Conservation (phyloP, 495 filamentous ascomycete genomes). For the Aspergillus asperescens region DNA sequence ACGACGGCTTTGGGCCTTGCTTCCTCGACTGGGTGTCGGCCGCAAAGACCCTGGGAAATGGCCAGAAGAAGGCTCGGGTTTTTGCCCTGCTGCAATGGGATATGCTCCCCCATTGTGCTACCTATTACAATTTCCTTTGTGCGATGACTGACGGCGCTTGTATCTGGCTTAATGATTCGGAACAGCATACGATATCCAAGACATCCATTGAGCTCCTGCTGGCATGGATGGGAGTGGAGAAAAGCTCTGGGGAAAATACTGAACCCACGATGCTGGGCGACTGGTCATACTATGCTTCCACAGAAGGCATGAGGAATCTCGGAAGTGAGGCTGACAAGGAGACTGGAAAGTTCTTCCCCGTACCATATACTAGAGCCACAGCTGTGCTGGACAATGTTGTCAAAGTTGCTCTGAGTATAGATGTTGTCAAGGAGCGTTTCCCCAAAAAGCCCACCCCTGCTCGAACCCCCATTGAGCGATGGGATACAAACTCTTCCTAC, state of each 20-base stretch:
- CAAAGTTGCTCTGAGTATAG: constrained; percentile 12
- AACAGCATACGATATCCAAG: constrained; percentile 30
- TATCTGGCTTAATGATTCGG: constrained; percentile 20
- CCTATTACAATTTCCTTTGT: constrained; percentile 34
- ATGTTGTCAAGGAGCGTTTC: constrained; percentile 7
- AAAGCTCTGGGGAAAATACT: constrained; percentile 16
- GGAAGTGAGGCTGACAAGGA: constrained; percentile 1
- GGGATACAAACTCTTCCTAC: constrained; percentile 30
- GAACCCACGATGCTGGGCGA: neutral
- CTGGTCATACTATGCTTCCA: constrained; percentile 2
- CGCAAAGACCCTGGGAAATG: constrained; percentile 19
- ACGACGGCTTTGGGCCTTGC: constrained; percentile 24
- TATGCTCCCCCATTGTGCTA: neutral
- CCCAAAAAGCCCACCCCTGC: constrained; percentile 23
- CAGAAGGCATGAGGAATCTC: constrained; percentile 8
- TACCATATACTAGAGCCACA: neutral
- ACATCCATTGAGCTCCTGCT: constrained; percentile 39
- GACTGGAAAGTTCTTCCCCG: constrained; percentile 5
- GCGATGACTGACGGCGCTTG: constrained; percentile 35
- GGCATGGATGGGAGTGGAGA: constrained; percentile 45
- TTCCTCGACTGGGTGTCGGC: constrained; percentile 42
- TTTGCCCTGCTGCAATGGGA: constrained; percentile 26
- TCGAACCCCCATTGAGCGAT: constrained; percentile 34
- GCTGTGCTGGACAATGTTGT: neutral
- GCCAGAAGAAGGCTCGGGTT: constrained; percentile 34